A percentile compares a stretch with the other conserved stretches of the same genome.
These are phyloP conservation scores for Aspergillus heteromorphus DNA, from an alignment of 495 filamentous ascomycete genomes.

Conservation along the genomic window DNA sequence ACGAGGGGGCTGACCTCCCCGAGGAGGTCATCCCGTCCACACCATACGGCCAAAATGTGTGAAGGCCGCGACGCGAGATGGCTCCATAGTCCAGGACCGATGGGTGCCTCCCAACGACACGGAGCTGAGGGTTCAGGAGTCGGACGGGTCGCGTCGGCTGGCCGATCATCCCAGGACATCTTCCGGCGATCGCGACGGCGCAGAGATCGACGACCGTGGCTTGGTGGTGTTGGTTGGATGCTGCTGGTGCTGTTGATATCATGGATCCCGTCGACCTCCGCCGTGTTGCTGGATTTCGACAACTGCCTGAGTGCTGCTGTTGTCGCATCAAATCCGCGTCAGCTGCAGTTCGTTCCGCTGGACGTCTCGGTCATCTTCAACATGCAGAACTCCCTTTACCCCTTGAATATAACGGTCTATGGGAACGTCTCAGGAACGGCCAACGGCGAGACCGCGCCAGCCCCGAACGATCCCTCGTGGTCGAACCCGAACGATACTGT, in stretches of 20 bases:
- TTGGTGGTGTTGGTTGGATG: conserved; percentile 8
- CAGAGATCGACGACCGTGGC: conserved; percentile 12
- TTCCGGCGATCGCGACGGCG: conserved; percentile 19
- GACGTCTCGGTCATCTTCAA: conserved; percentile 70
- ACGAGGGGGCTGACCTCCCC: conserved; percentile 44
- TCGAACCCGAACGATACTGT: conserved; percentile 50
- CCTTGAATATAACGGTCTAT: conserved; percentile 75
- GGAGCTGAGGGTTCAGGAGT: conserved; percentile 8
- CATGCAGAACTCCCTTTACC: conserved; percentile 52
- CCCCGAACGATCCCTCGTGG: conserved; percentile 46
- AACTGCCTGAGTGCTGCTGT: conserved; percentile 72
- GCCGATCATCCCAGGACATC: conserved; percentile 22
- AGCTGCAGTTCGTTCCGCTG: conserved; percentile 77
- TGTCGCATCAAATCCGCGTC: conserved; percentile 44
- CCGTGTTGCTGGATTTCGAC: conserved; percentile 66
- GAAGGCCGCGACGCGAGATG: conserved; percentile 23
- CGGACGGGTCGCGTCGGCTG: conserved; percentile 6
- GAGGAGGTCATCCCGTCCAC: conserved; percentile 41
- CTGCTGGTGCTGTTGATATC: conserved; percentile 21
- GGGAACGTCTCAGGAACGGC: conserved; percentile 77
- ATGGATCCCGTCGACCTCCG: conserved; percentile 27
- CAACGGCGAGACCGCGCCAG: conserved; percentile 44
- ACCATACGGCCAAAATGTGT: conserved; percentile 30
- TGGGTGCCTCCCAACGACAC: conserved; percentile 8
- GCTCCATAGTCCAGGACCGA: conserved; percentile 7